Evolutionary conservation across 2,329 filamentous ascomycete genomes (phyloP).

Genomic region (Sphaerulina vaccinii): DNA sequence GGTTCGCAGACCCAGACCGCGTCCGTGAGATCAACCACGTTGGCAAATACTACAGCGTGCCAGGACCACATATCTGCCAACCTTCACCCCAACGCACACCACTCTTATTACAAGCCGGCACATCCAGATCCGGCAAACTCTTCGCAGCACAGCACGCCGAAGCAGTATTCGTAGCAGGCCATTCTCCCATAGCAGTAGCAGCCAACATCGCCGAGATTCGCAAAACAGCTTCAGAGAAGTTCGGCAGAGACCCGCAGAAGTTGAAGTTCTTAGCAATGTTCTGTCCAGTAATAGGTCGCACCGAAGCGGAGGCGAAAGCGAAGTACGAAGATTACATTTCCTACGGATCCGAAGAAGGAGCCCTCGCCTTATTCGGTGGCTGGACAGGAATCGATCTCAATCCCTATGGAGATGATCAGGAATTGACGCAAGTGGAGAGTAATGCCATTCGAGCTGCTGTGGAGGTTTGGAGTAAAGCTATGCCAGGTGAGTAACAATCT

Average conservation of each 20-base stretch:
- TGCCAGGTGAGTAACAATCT: slow-evolving; percentile 48
- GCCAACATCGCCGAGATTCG: slow-evolving; percentile 63
- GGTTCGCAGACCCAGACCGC: slow-evolving; percentile 57
- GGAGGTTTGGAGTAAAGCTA: slow-evolving; percentile 55
- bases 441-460: slow-evolving; percentile 57
- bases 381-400: slow-evolving; percentile 67
- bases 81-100: slow-evolving; percentile 43
- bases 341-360: slow-evolving; percentile 63
- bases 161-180: slow-evolving; percentile 65
- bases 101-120: slow-evolving; percentile 54
- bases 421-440: slow-evolving; percentile 57
- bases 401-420: slow-evolving; percentile 60
- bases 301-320: slow-evolving; percentile 61
- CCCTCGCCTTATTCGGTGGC: slow-evolving; percentile 66
- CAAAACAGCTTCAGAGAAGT: slow-evolving; percentile 49
- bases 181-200: slow-evolving; percentile 60
- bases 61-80: slow-evolving; percentile 45
- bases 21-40: slow-evolving; percentile 59
- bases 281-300: slow-evolving; percentile 62
- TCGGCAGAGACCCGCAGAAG: slow-evolving; percentile 56
- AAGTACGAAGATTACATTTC: slow-evolving; percentile 61
- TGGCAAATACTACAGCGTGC: slow-evolving; percentile 54
- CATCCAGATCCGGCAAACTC: slow-evolving; percentile 55
- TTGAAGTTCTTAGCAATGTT: slow-evolving; percentile 68
- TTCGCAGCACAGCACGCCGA: slow-evolving; percentile 61